phyloP scores from a whole-genome alignment of 768 basidiomycete species.

The Mycena filopes region DNA sequence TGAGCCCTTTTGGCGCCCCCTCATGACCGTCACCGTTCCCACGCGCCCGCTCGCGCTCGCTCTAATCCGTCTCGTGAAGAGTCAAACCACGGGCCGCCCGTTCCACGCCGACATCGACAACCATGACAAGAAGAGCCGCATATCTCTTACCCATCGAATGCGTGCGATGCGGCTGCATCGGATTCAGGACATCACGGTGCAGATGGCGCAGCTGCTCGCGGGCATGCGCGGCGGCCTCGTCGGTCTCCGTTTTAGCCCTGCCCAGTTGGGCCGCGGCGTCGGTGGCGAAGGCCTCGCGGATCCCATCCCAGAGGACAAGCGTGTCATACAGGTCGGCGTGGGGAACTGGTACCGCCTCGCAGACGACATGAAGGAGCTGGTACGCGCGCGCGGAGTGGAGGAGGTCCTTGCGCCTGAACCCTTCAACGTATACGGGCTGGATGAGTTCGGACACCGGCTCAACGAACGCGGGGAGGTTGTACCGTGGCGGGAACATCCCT shows the following conservation, averaged over 20 bases:
- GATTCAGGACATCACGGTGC: conserved; percentile 41
- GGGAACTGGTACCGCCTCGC: conserved; percentile 26
- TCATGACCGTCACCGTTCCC: conserved; percentile 51
- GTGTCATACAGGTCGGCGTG: conserved; percentile 47
- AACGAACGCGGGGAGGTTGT: conserved; percentile 1
- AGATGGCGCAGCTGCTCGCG: conserved; percentile 43
- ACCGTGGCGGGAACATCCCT: conserved; percentile 1
- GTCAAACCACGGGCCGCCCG: conserved; percentile 45
- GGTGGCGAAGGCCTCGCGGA: conserved; percentile 50
- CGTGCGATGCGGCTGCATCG: conserved; percentile 48
- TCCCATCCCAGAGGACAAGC: conserved; percentile 43
- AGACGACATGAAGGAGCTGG: conserved; percentile 3
- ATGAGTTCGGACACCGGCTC: conserved; percentile 14
- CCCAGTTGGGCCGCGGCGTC: conserved; percentile 46
- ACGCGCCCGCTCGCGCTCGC: conserved; percentile 54
- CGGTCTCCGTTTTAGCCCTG: conserved; percentile 46
- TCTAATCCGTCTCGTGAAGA: conserved; percentile 45
- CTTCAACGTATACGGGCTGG: conserved; percentile 9
- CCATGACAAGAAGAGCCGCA: conserved; percentile 47
- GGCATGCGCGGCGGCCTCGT: conserved; percentile 51
- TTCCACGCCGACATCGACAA: conserved; percentile 45
- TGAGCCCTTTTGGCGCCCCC: conserved; percentile 52
- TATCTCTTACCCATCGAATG: conserved; percentile 45
- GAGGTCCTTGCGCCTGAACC: not conserved
- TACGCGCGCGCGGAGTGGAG: not conserved